Evolutionary conservation across 352 stramenopile genomes (phyloP).

Genomic region (Halophytophthora polymorphica): DNA sequence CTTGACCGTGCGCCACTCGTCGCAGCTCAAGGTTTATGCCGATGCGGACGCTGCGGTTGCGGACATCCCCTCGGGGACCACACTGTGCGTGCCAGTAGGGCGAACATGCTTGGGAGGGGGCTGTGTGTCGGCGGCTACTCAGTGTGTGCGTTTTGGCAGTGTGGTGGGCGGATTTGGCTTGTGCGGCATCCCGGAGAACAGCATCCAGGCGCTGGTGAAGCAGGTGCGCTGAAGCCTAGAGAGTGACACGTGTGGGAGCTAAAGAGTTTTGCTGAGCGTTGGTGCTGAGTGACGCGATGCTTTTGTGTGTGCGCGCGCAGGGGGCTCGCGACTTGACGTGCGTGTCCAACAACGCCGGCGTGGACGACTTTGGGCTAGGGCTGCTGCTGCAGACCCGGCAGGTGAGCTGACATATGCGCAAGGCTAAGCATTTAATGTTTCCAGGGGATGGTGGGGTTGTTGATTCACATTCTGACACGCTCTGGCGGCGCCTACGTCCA

Average conservation of each 20-base stretch:
- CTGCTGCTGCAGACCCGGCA: conserved; percentile 91
- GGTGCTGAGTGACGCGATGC: conserved; percentile 1
- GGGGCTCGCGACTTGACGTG: conserved; percentile 85
- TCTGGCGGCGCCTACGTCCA: conserved; percentile 9
- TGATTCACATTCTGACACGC: not conserved
- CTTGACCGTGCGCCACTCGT: conserved; percentile 18
- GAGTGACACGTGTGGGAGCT: too few species aligned
- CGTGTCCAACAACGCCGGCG: conserved; percentile 92
- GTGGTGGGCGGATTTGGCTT: conserved; percentile 90
- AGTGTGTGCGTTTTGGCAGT: conserved; percentile 22
- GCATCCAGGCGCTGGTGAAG: conserved; percentile 82
- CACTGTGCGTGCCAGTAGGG: conserved; percentile 43
- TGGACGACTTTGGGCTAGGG: conserved; percentile 93
- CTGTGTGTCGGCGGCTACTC: not conserved
- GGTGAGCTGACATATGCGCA: conserved; percentile 15
- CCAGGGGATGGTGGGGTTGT: not conserved
- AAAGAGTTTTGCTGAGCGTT: not conserved
- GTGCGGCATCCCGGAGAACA: conserved; percentile 91
- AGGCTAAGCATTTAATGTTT: not conserved
- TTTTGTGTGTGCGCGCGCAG: conserved; percentile 22
- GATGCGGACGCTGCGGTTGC: conserved; percentile 67
- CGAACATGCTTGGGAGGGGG: not conserved
- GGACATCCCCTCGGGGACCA: conserved; percentile 70
- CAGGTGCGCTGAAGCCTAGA: conserved; percentile 24
- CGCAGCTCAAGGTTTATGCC: conserved; percentile 62